Evolutionary conservation across 106 monocot species (phyloP).

Genomic region (Hemerocallis citrina): DNA sequence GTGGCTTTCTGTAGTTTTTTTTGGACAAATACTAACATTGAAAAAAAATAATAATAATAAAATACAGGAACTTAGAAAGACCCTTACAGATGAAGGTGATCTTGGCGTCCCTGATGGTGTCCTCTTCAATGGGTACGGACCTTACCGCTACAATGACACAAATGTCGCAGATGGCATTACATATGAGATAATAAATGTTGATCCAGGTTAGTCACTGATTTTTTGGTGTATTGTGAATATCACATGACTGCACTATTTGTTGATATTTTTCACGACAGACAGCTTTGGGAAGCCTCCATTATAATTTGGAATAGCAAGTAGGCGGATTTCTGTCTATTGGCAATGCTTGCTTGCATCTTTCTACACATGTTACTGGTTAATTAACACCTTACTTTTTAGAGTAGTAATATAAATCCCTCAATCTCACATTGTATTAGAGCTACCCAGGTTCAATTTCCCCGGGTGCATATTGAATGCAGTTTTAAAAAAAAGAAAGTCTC

Average conservation of each 20-base stretch:
- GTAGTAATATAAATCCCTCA: no score
- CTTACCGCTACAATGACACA: constrained; percentile 75
- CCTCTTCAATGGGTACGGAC: constrained; percentile 80
- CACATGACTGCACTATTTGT: neutral
- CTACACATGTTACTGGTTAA: neutral
- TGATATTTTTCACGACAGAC: neutral
- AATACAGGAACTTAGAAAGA: constrained; percentile 57
- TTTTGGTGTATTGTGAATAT: neutral
- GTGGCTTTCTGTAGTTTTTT: constrained; percentile 4
- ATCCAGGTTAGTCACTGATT: constrained; percentile 43
- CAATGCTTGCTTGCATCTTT: neutral
- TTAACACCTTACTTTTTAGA: no score
- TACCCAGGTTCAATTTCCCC: no score
- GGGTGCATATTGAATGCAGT: no score
- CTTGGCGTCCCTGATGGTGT: constrained; percentile 82
- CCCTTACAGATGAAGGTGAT: constrained; percentile 50
- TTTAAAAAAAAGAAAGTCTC: no score
- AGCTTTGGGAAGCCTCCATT: neutral
- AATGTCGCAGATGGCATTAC: constrained; percentile 59
- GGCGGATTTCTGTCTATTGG: neutral
- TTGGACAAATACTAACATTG: constrained; percentile 13
- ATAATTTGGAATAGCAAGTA: neutral
- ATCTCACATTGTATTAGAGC: no score
- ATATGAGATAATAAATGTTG: constrained; percentile 84
- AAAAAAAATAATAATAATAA: constrained; percentile 15